Base-by-base conservation (phyloP, 106 monocot genomes). In the Acorus calamus region DNA sequence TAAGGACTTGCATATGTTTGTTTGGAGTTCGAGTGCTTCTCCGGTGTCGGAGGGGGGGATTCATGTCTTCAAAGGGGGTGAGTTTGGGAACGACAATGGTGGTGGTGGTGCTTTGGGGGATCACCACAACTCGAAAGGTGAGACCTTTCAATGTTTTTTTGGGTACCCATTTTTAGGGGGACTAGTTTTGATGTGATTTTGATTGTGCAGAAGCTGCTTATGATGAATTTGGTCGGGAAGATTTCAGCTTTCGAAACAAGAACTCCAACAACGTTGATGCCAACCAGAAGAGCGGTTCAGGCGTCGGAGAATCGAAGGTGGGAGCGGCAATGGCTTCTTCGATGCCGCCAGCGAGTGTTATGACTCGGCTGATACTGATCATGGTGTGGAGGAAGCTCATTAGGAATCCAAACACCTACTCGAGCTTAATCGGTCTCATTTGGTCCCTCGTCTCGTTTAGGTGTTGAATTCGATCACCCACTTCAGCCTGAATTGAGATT, bases 171-270 rank as follows among this genome's bases (percentile, higher is more conserved):
- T 46, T 13, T 11, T 53, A 2, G 6, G 28, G 28, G 28, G 28
- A 28, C 28, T 28, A 0, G 28, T 28, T 28, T 28, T 28, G 28
- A 28, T 28, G 28, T 1, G 28, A 28, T 28, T 28, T 28, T 28
- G 28, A 28, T 28, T 28, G 28, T 28, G 6, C 2, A 53, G n/a
- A 57, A 14, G 75, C 57, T 46, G 69, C 10, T 3, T 64, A 68
- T 42, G 52, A 70, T 14, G 71, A 68, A 47, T 69, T 54, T 45
- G 68, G 75, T 4, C 57, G 49, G n/a, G 68, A 59, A 5, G 76
- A 76, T 8, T 81, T 81, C 68, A 81, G 81, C 68, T 81, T 81
- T 52, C 60, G 66, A 42, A 81, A 76, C 68, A 57, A 45, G 53
- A 14, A 8, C 8, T 42, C 64, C 28, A 63, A 56, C 55, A 28